Evolutionary conservation across 345 rosid species (phyloP), one percentile per base, ranked within the genome.

Genomic region (Salix viminalis): DNA sequence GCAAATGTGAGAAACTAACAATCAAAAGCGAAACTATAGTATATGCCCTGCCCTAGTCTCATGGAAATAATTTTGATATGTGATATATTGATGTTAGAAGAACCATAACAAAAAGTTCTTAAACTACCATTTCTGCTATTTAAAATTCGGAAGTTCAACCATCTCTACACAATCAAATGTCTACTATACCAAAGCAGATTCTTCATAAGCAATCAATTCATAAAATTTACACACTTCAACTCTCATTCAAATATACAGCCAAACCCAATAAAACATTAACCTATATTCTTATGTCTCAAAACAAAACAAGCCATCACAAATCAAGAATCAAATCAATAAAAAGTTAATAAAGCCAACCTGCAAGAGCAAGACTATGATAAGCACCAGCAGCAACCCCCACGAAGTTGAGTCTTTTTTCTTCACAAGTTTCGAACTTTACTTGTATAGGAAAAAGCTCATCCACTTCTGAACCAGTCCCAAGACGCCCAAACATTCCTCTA

Each of bases 401-500:
- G 78, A 91, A 76, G 78, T 89, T 92, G 72, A 87, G 74, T 77
- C 60, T 77, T 70, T 82, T 77, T 36, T 81, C 76, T 46, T 64
- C 68, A 23, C 77, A 70, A 18, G 71, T 62, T 12, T 72, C 79
- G 18, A 86, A 87, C 65, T 85, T 78, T 74, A 92, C 89, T 69
- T 68, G 89, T 64, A 83, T 90, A 5, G 98, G 97, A 71, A 66
- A 83, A 79, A 84, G 87, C 85, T 86, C 95, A 73, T 94, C 98
- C 6, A 85, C 56, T 72, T 92, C 97, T 15, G 86, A 85, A 42
- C 92, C 97, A 0, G 79, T 92, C 36, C 98, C 97, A 3, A 92
- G 89, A 72, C 98, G 88, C 67, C 98, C 98, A 74, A 94, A 94
- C 88, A 87, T 90, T 78, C 96, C 98, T 87, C 94, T 91, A 65